Evolutionary conservation across 495 filamentous ascomycete species (phyloP).

Genomic region (Lasiosphaeria hispida): DNA sequence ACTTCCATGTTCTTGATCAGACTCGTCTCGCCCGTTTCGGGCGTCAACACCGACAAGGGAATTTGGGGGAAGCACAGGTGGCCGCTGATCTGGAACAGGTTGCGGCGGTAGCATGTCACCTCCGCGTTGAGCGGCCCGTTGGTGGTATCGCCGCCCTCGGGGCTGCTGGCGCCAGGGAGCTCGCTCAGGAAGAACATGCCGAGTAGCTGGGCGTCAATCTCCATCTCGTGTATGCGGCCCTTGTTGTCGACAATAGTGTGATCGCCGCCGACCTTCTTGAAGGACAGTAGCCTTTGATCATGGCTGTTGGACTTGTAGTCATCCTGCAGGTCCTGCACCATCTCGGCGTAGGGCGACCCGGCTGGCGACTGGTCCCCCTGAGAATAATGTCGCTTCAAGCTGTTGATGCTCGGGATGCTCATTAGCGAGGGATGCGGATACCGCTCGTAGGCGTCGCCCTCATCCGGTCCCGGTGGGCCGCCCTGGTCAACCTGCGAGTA

Average conservation of each 20-base stretch:
- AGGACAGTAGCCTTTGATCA: constrained; percentile 56
- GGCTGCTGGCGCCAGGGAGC: constrained; percentile 58
- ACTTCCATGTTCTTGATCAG: constrained; percentile 80
- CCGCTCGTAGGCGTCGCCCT: constrained; percentile 45
- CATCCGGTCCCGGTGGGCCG: no score
- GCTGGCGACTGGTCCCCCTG: constrained; percentile 38
- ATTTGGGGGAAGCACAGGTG: constrained; percentile 75
- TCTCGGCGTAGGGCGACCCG: constrained; percentile 51
- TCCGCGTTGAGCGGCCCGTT: constrained; percentile 60
- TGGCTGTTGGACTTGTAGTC: constrained; percentile 55
- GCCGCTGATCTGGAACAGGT: constrained; percentile 89
- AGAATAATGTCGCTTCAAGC: constrained; percentile 51
- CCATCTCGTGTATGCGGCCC: constrained; percentile 54
- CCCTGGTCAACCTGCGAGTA: no score
- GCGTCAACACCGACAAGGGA: constrained; percentile 68
- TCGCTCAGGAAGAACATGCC: constrained; percentile 97
- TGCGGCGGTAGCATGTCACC: constrained; percentile 89
- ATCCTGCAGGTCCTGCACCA: constrained; percentile 53
- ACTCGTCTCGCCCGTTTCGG: constrained; percentile 77
- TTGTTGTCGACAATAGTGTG: constrained; percentile 55
- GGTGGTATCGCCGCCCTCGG: constrained; percentile 44
- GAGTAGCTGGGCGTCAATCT: constrained; percentile 79
- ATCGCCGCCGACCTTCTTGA: constrained; percentile 52
- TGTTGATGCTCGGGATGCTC: constrained; percentile 53
- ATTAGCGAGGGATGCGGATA: constrained; percentile 46